A percentile compares a stretch with the other conserved stretches of the same genome.
These are phyloP conservation scores for Schoenoplectus triqueter DNA, from an alignment of 202 grass and related monocot species.

Conservation along the genomic window DNA sequence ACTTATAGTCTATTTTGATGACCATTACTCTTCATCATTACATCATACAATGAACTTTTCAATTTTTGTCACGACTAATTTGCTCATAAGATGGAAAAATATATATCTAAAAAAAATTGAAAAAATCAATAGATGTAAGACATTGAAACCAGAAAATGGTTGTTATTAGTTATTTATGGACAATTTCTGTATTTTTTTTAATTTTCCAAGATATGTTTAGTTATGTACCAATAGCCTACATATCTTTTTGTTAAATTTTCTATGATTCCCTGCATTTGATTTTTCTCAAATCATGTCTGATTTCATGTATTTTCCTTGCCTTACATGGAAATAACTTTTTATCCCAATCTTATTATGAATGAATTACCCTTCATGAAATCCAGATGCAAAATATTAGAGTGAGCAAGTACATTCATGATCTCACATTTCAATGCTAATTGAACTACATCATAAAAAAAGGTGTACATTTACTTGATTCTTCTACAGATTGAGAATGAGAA, in stretches of 20 bases:
- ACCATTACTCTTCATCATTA: neutral
- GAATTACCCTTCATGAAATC: too few species aligned
- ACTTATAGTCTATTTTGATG: too few species aligned
- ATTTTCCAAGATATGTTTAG: neutral
- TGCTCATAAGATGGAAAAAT: neutral
- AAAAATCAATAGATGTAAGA: neutral
- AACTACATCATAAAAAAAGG: neutral
- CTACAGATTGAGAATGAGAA: conserved; percentile 74
- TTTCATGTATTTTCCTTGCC: too few species aligned
- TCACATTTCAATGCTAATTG: neutral
- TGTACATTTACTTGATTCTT: neutral
- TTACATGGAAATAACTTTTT: too few species aligned
- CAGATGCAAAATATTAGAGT: neutral
- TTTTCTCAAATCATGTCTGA: neutral
- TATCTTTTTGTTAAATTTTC: too few species aligned
- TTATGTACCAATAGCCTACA: neutral
- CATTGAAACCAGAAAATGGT: neutral
- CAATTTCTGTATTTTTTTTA: neutral
- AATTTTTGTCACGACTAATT: neutral
- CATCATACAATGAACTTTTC: neutral
- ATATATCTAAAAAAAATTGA: neutral
- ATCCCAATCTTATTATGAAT: too few species aligned
- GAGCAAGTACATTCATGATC: neutral
- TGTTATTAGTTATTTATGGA: neutral
- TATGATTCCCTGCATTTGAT: too few species aligned